Evolutionary conservation across 2,329 filamentous ascomycete species (phyloP), one percentile per base, ranked within the genome.

Genomic region (Dothideomycetes sp.): DNA sequence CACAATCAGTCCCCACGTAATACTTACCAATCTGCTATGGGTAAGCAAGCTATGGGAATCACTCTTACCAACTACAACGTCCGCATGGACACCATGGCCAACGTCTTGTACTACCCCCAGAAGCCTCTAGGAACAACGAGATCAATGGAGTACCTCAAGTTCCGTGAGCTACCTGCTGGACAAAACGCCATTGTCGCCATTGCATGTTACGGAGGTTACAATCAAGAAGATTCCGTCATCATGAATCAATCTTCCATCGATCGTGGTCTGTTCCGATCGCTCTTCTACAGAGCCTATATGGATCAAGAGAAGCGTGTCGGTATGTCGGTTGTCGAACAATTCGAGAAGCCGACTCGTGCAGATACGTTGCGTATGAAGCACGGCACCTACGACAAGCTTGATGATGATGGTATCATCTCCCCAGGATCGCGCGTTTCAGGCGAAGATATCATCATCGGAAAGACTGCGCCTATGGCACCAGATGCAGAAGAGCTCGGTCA

Each of bases 191-290:
- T 98, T 52, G 91, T 98, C 10, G 93, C 91, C 31, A 98, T 98
- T 64, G 80, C 87, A 44, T 93, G 84, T 60, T 98, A 98, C 65
- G 94, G 88, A 40, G 91, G 91, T 44, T 98, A 98, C 70, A 98
- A 98, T 64, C 93, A 98, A 61, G 91, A 98, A 86, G 91, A 98
- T 78, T 98, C 91, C 50, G 89, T 98, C 50, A 94, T 98, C 55
- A 96, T 98, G 91, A 98, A 98, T 63, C 91, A 98, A 68, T 95
- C 87, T 66, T 94, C 87, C 63, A 96, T 98, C 54, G 91, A 98
- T 62, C 84, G 91, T 56, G 91, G 91, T 47, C 72, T 98, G 4
- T 98, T 98, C 80, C 78, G 93, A 55, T 95, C 87, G 74, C 66
- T 98, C 40, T 98, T 96, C 70, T 98, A 94, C 75, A 81, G 93